Conservation (phyloP, 768 basidiomycete genomes). For the Lactifluus subvellereus region DNA sequence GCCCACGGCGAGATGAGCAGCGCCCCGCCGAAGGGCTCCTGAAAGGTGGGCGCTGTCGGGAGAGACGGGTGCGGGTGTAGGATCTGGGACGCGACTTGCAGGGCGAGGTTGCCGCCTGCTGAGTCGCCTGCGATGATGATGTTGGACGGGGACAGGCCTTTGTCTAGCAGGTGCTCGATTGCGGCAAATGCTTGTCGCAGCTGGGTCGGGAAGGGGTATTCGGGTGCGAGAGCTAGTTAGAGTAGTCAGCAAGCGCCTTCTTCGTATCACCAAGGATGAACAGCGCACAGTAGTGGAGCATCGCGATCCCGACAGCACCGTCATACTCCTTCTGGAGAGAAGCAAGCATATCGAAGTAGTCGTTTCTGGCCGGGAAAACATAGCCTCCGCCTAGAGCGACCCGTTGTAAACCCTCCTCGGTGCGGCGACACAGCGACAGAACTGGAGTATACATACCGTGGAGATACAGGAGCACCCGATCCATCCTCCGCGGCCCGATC, state of each 20-base stretch:
- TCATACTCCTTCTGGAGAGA: conserved; percentile 3
- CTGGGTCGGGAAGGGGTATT: too few species aligned
- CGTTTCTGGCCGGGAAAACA: neutral
- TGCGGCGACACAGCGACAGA: too few species aligned
- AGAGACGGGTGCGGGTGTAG: conserved; percentile 21
- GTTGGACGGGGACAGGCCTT: conserved; percentile 20
- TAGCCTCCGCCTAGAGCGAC: too few species aligned
- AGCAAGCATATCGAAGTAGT: neutral
- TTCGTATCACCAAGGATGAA: too few species aligned
- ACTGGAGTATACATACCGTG: too few species aligned
- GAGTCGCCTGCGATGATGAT: conserved; percentile 21
- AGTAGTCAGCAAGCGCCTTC: too few species aligned
- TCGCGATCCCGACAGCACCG: neutral
- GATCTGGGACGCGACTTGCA: conserved; percentile 22
- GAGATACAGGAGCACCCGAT: neutral
- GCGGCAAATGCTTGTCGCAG: conserved; percentile 4
- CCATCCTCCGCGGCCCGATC: too few species aligned
- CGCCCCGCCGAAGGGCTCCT: neutral
- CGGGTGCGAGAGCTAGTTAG: too few species aligned
- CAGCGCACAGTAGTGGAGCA: conserved; percentile 13
- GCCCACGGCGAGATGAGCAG: conserved; percentile 5
- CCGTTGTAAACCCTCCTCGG: too few species aligned
- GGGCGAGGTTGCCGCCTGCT: conserved; percentile 13
- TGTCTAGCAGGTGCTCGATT: conserved; percentile 17
- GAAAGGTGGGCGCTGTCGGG: too few species aligned